Evolutionary conservation across 2,329 filamentous ascomycete species (phyloP), one percentile per base, ranked within the genome.

Genomic region (Curvularia verruculosa): DNA sequence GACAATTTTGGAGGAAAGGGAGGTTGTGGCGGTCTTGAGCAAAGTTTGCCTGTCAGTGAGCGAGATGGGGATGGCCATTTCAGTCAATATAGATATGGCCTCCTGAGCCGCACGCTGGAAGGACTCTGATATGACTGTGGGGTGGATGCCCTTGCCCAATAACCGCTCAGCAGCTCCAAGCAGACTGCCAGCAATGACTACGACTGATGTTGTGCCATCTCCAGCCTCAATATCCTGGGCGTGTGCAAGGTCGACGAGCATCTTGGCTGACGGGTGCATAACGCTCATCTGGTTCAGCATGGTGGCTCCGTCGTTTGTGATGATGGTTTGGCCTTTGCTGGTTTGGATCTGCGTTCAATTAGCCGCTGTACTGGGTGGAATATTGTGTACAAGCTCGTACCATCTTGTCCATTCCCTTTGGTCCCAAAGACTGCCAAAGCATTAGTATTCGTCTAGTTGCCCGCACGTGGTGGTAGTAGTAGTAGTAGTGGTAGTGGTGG

Each of bases 211-310:
- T 54, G 95, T 99, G 72, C 95, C 96, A 78, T 99, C 95, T 81
- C 95, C 95, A 63, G 95, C 95, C 79, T 99, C 95, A 60, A 99
- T 92, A 82, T 99, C 95, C 79, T 99, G 95, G 65, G 95, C 95
- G 67, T 95, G 91, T 71, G 94, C 96, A 61, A 99, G 86, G 78
- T 99, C 93, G 73, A 99, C 95, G 67, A 99, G 85, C 95, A 99
- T 99, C 83, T 96, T 97, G 49, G 95, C 95, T 47, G 96, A 96
- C n/a, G 95, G 95, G 77, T 99, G 95, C 89, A 99, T 92, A 67
- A 99, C 95, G 65, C 91, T 90, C 95, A 99, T 98, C 83, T 94
- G 94, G 82, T 91, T 96, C 75, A 99, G 82, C 94, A 99, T 99
- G 56, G 95, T 99, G 82, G 96, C 96, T 78, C 95, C 95, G 80